A percentile compares a stretch with the other conserved stretches of the same genome.
phyloP scores from a whole-genome alignment of 495 filamentous ascomycete species.

The Neurospora discreta region DNA sequence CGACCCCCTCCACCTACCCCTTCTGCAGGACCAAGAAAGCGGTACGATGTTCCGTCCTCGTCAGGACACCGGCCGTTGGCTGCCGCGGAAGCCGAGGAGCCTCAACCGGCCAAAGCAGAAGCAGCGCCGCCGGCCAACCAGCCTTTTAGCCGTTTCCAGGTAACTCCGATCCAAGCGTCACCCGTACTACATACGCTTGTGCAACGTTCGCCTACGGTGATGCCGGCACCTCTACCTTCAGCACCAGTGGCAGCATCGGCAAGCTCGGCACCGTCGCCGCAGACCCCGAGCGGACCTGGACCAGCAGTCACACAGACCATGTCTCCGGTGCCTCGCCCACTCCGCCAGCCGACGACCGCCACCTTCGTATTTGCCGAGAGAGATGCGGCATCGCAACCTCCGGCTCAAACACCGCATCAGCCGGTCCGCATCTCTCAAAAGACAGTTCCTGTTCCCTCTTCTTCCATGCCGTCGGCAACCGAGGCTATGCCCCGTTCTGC shows the following conservation, averaged over 20 bases:
- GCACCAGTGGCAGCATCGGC: background rate
- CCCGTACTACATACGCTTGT: slow-evolving; percentile 14
- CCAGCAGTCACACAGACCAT: slow-evolving; percentile 23
- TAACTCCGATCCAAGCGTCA: slow-evolving; percentile 27
- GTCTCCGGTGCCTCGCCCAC: slow-evolving; percentile 26
- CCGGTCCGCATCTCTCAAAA: slow-evolving; percentile 18
- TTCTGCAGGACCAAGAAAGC: slow-evolving; percentile 36
- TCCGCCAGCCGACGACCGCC: slow-evolving; percentile 25
- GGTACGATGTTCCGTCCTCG: slow-evolving; percentile 42
- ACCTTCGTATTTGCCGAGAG: slow-evolving; percentile 19
- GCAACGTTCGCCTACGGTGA: slow-evolving; percentile 8
- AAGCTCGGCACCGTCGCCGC: slow-evolving; percentile 2
- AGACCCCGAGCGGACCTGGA: background rate
- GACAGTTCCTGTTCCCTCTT: slow-evolving; percentile 5
- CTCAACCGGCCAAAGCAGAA: slow-evolving; percentile 35
- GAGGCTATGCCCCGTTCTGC: slow-evolving; percentile 15
- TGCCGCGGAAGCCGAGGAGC: slow-evolving; percentile 45
- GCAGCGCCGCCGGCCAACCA: slow-evolving; percentile 17
- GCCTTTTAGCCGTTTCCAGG: slow-evolving; percentile 29
- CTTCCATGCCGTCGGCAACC: slow-evolving; percentile 11
- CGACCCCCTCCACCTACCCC: slow-evolving; percentile 56
- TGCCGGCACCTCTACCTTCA: slow-evolving; percentile 7
- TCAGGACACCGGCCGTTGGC: slow-evolving; percentile 43
- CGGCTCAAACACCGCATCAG: slow-evolving; percentile 1
- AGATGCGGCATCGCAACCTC: slow-evolving; percentile 7